These are phyloP conservation scores for Pachyrhizus erosus DNA, from an alignment of 306 rosid species.

Conservation along the genomic window DNA sequence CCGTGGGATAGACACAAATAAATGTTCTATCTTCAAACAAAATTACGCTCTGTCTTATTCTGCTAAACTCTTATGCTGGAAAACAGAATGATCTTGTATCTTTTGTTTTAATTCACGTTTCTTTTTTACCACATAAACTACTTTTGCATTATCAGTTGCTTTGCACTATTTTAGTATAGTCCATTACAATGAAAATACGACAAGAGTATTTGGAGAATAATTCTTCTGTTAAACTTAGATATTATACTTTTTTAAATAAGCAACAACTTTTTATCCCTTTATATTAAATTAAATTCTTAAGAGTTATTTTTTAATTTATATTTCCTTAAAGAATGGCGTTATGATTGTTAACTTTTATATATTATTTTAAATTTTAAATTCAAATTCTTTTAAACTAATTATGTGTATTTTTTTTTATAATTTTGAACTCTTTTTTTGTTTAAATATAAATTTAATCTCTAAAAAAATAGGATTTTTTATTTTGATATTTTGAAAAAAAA, in stretches of 20 bases:
- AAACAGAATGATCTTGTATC: background rate
- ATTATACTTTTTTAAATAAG: background rate
- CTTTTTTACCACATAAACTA: background rate
- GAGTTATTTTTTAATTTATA: background rate
- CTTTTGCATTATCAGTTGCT: background rate
- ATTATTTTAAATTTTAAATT: background rate
- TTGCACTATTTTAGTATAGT: background rate
- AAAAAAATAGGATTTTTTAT: too few relatives aligned
- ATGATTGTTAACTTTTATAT: background rate
- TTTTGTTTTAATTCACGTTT: background rate
- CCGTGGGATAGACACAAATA: background rate
- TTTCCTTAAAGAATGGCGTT: background rate
- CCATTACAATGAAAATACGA: background rate
- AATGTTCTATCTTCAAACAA: background rate
- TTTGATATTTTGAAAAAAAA: too few relatives aligned
- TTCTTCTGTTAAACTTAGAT: background rate
- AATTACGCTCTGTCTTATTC: slow-evolving; percentile 12
- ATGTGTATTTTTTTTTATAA: background rate
- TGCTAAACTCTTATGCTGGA: background rate
- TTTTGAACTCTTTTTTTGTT: too few relatives aligned
- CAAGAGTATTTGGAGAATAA: background rate
- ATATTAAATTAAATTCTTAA: background rate
- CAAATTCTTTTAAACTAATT: background rate
- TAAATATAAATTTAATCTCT: too few relatives aligned
- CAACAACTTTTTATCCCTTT: background rate